Evolutionary conservation across 1,284 basidiomycete genomes (phyloP).

Genomic region (Vanrija sp.): DNA sequence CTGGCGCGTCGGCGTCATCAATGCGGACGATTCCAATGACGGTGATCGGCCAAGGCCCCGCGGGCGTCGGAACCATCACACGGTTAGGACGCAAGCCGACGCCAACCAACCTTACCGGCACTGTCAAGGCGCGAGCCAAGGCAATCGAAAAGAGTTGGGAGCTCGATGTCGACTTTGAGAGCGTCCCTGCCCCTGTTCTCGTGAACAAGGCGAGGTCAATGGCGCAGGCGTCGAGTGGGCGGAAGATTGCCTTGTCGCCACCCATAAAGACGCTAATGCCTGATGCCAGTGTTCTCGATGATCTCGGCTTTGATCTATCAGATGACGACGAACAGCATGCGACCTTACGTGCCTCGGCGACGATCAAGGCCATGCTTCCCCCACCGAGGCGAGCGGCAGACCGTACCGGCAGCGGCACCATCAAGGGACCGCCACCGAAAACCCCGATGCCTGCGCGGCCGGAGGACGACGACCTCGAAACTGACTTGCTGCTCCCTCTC

Average conservation of each 20-base stretch:
- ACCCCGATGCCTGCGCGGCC: not conserved
- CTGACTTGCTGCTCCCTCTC: conserved; percentile 41
- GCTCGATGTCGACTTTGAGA: conserved; percentile 33
- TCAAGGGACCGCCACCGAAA: conserved; percentile 3
- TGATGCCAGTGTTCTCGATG: conserved; percentile 35
- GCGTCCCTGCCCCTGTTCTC: not conserved
- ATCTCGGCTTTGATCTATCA: conserved; percentile 31
- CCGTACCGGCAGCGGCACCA: conserved; percentile 9
- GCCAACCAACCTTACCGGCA: conserved; percentile 10
- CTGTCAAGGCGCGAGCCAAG: conserved; percentile 25
- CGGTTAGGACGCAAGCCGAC: conserved; percentile 18
- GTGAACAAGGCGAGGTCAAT: not conserved
- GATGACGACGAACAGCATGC: conserved; percentile 38
- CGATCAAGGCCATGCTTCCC: conserved; percentile 41
- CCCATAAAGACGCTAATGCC: conserved; percentile 21
- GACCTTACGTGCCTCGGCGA: conserved; percentile 43
- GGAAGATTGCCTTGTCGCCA: conserved; percentile 16
- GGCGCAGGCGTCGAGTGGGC: not conserved
- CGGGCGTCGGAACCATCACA: conserved; percentile 40
- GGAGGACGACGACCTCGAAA: conserved; percentile 28
- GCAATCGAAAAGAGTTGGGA: conserved; percentile 29
- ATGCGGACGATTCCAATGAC: conserved; percentile 22
- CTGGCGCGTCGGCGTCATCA: conserved; percentile 10
- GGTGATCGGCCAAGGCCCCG: conserved; percentile 31
- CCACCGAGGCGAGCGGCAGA: conserved; percentile 20